A percentile compares a stretch with the other conserved stretches of the same genome.
phyloP scores from a whole-genome alignment of 768 basidiomycete species.

The Russula brevipes region DNA sequence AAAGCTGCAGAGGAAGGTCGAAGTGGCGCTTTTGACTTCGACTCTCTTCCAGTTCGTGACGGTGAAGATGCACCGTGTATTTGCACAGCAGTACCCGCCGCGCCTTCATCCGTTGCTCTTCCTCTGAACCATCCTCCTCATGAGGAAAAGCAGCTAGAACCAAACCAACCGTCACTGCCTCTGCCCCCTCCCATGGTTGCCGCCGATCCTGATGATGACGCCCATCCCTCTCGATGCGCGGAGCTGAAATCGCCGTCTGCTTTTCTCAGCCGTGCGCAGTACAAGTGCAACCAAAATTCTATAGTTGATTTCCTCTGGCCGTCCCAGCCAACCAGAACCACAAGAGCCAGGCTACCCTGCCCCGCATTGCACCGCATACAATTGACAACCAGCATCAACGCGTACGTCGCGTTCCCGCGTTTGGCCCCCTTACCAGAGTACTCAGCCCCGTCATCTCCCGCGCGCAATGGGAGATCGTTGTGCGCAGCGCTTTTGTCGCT shows the following conservation, averaged over 20 bases:
- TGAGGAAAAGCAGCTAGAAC: conserved; percentile 9
- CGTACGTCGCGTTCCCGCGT: conserved; percentile 60
- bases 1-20: conserved; percentile 19
- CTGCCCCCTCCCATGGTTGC: not conserved
- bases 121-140: conserved; percentile 13
- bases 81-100: conserved; percentile 19
- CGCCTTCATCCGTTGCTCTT: conserved; percentile 24
- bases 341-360: conserved; percentile 10
- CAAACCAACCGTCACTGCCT: not conserved
- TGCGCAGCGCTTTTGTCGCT: conserved; percentile 50
- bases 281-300: conserved; percentile 17
- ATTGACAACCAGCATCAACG: conserved; percentile 39
- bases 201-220: not conserved
- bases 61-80: conserved; percentile 23
- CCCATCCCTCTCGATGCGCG: not conserved
- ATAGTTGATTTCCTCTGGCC: conserved; percentile 1
- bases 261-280: conserved; percentile 17
- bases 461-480: conserved; percentile 84
- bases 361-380: not conserved
- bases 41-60: conserved; percentile 32
- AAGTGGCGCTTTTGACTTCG: conserved; percentile 34
- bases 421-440: conserved; percentile 65
- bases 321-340: conserved; percentile 14
- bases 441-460: conserved; percentile 65
- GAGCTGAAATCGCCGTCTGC: conserved; percentile 15